Conservation (phyloP, 257 asterid species). For the Solanum lycopersicoides region DNA sequence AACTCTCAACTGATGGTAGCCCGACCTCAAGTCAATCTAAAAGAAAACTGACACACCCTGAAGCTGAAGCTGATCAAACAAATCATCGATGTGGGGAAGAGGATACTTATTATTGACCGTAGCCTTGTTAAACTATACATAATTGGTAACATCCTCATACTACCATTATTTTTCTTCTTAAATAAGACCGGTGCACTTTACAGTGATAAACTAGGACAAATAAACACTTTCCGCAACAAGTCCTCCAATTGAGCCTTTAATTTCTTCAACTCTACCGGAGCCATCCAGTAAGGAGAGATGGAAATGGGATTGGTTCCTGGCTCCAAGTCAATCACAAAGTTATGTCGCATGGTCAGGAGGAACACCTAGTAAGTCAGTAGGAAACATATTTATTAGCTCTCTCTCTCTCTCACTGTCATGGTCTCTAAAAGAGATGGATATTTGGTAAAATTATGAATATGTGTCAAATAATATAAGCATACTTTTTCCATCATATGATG, state of each 20-base stretch:
- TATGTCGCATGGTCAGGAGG: not conserved
- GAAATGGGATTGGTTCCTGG: not conserved
- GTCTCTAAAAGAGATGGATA: not conserved
- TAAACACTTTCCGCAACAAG: not conserved
- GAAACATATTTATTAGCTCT: not conserved
- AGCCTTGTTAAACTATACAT: not conserved
- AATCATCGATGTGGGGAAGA: not conserved
- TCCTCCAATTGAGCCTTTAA: not conserved
- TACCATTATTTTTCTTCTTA: not conserved
- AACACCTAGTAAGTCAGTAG: not conserved
- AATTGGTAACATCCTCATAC: not conserved
- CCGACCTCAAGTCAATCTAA: not conserved
- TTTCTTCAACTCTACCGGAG: not conserved
- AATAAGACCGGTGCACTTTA: not conserved
- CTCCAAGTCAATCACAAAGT: not conserved
- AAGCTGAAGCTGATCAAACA: too few relatives aligned
- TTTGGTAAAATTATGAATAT: not conserved
- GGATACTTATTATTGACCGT: not conserved
- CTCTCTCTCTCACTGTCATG: not conserved
- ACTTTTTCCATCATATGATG: not conserved
- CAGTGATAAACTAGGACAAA: not conserved
- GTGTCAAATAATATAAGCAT: too few relatives aligned
- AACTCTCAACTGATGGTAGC: not conserved
- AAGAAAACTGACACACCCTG: too few relatives aligned
- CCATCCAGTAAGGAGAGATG: not conserved